Base-by-base conservation (phyloP, 2,329 filamentous ascomycete species). In the Colletotrichum sp. region DNA sequence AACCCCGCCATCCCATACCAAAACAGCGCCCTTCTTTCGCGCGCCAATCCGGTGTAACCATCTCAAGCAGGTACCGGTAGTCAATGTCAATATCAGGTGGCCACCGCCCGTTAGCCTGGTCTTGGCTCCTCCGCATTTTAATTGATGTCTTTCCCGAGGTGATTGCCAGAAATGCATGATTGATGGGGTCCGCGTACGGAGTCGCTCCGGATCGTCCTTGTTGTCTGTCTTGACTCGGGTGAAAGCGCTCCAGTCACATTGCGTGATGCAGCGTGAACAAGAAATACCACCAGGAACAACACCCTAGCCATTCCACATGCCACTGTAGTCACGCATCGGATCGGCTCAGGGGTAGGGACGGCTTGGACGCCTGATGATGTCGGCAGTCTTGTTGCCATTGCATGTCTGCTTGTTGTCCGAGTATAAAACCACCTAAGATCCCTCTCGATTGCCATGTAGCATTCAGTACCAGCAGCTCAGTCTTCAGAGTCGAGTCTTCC, bases 1-100 rank as follows among this genome's bases (percentile, higher is more conserved):
- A 32, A 72, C 73, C 69, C 63, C 52, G 69, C 69, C 64, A 72
- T 38, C 16, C 32, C 34, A 24, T 1, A 16, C 38, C 8, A 7
- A 24, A 64, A 1, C 55, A 0, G 10, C 18, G 16, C 55, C 30
- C 32, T 3, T 15, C 67, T 67, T 28, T 72, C 4, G 68, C 73
- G 69, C 73, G 32, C 63, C 57, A 75, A 75, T 75, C 73, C 73
- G 38, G 43, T 72, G 64, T 68, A 68, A 36, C 64, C 69, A 26
- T 18, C 13, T 65, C 18, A 68, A 26, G 73, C 70, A 72, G 63
- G 63, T 75, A 73, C 64, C 43, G 69, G 64, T 36, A 73, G 64
- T 64, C 64, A 18, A 16, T 34, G 43, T 52, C 64, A 57, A 73
- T 34, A 57, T 58, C 64, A 64, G 70, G 18, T 73, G 55, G 21